Conservation (phyloP, 345 rosid genomes). For the Linum tenue region DNA sequence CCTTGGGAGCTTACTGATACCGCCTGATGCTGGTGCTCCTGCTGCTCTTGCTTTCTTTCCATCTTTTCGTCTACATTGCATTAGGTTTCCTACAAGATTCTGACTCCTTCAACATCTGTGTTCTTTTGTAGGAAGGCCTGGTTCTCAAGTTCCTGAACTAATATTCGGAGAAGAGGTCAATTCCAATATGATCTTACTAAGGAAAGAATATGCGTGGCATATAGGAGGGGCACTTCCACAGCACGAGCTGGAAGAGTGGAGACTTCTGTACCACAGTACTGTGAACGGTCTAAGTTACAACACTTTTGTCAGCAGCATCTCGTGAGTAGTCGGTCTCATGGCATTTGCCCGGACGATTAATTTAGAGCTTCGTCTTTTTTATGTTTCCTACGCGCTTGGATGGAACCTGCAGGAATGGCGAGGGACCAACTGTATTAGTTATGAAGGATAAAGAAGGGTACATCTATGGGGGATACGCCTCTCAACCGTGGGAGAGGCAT, state of each 20-base stretch:
- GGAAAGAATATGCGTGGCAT: slow-evolving; percentile 83
- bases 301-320: slow-evolving; percentile 67
- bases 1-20: slow-evolving; percentile 65
- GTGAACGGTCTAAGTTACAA: slow-evolving; percentile 69
- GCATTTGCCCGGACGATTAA: background rate
- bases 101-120: background rate
- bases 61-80: background rate
- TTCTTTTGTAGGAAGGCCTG: slow-evolving; percentile 37
- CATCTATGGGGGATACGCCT: slow-evolving; percentile 82
- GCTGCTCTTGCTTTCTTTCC: background rate
- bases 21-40: slow-evolving; percentile 49
- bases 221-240: slow-evolving; percentile 85
- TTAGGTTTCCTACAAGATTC: background rate
- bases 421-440: slow-evolving; percentile 56
- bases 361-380: background rate
- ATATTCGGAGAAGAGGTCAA: slow-evolving; percentile 34
- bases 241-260: slow-evolving; percentile 74
- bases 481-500: slow-evolving; percentile 83
- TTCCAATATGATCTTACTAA: slow-evolving; percentile 39
- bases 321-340: slow-evolving; percentile 33
- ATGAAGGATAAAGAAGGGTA: slow-evolving; percentile 73
- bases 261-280: slow-evolving; percentile 72
- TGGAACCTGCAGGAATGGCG: slow-evolving; percentile 44
- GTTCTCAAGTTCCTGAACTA: slow-evolving; percentile 65
- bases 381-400: background rate